Evolutionary conservation across 176 grass and related monocot species (phyloP).

Genomic region (Paspalum notatum): DNA sequence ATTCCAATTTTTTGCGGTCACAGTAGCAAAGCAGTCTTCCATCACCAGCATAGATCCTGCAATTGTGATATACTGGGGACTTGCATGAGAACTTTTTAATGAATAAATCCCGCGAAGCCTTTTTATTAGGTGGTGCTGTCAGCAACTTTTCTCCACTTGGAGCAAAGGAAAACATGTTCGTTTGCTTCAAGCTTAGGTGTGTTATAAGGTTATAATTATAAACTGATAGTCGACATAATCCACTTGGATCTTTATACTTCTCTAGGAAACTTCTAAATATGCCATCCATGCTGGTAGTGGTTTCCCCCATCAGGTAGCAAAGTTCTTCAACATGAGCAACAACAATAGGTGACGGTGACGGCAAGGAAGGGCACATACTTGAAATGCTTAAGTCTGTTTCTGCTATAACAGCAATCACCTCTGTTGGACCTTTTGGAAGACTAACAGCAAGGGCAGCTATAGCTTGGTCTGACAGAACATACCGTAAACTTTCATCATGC

Average conservation of each 20-base stretch:
- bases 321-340: constrained; percentile 76
- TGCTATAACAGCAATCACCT: constrained; percentile 71
- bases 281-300: constrained; percentile 51
- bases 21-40: constrained; percentile 97
- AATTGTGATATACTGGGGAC: constrained; percentile 96
- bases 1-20: constrained; percentile 94
- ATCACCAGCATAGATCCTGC: constrained; percentile 96
- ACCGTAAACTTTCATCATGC: constrained; percentile 96
- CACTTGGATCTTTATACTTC: constrained; percentile 61
- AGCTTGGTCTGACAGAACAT: constrained; percentile 84
- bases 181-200: constrained; percentile 68
- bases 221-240: constrained; percentile 72
- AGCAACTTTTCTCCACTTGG: constrained; percentile 56
- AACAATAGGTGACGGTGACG: constrained; percentile 64
- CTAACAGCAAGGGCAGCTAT: constrained; percentile 68
- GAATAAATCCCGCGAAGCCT: constrained; percentile 78
- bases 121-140: constrained; percentile 52
- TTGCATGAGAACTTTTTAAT: constrained; percentile 97
- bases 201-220: constrained; percentile 81
- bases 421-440: constrained; percentile 66
- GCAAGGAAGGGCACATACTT: constrained; percentile 41
- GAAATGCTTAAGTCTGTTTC: constrained; percentile 56
- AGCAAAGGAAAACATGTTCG: constrained; percentile 61
- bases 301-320: constrained; percentile 53
- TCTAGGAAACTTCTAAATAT: constrained; percentile 69